These are phyloP conservation scores for Brassica carinata DNA, from an alignment of 345 rosid genomes.

Conservation along the genomic window DNA sequence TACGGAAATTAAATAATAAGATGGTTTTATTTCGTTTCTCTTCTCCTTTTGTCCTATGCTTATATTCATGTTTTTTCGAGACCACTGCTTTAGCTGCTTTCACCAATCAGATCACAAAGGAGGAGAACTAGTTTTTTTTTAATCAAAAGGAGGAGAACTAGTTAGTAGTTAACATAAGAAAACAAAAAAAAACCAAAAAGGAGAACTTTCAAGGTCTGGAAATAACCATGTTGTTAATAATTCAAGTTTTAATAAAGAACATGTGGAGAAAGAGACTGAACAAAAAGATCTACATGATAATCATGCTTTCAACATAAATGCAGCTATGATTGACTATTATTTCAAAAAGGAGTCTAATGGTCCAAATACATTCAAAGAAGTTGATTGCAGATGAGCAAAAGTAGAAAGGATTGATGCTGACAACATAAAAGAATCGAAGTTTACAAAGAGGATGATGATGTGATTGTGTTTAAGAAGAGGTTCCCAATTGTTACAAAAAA, in stretches of 20 bases:
- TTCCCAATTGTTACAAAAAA: neutral
- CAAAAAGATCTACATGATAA: neutral
- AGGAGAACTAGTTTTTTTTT: too few species aligned
- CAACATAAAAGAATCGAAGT: neutral
- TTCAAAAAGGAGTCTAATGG: too few species aligned
- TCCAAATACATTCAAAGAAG: neutral
- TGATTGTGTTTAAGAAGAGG: neutral
- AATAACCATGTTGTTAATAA: too few species aligned
- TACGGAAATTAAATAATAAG: slow-evolving; percentile 8
- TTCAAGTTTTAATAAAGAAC: neutral
- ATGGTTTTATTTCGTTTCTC: neutral
- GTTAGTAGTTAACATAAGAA: too few species aligned
- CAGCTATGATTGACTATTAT: too few species aligned
- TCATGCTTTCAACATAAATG: neutral
- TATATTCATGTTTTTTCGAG: too few species aligned
- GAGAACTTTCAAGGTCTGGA: too few species aligned
- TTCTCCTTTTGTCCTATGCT: neutral
- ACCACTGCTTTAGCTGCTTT: too few species aligned
- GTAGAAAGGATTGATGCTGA: neutral
- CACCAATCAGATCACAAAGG: too few species aligned
- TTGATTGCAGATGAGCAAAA: neutral
- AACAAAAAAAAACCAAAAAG: too few species aligned
- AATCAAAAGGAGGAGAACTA: too few species aligned
- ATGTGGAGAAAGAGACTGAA: neutral
- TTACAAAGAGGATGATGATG: neutral